Conservation (phyloP, 805 yeast genomes). For the Candida ascalaphidarum region DNA sequence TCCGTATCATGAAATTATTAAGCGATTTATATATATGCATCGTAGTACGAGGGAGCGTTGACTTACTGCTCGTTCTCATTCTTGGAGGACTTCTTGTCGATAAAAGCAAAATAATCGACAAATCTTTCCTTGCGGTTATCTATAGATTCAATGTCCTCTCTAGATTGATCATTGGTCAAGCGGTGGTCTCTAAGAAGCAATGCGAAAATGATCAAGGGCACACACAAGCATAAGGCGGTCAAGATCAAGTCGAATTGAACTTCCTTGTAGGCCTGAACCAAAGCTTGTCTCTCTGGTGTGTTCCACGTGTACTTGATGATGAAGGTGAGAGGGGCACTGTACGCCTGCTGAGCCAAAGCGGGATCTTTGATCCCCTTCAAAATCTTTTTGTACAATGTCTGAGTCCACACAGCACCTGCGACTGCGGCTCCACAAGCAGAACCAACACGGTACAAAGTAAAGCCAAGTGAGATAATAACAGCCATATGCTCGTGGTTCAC, state of each 20-base stretch:
- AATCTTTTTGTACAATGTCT: constrained; percentile 40
- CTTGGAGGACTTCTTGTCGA: too few species aligned
- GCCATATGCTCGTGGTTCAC: constrained; percentile 61
- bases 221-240: constrained; percentile 46
- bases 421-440: constrained; percentile 55
- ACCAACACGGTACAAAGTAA: constrained; percentile 55
- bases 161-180: constrained; percentile 29
- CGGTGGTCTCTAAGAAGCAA: constrained; percentile 47
- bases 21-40: too few species aligned
- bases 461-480: constrained; percentile 46
- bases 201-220: constrained; percentile 40
- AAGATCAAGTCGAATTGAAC: constrained; percentile 52
- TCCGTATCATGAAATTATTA: too few species aligned
- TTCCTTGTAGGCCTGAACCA: constrained; percentile 49
- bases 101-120: too few species aligned
- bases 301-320: constrained; percentile 48
- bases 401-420: constrained; percentile 69
- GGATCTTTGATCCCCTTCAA: constrained; percentile 20
- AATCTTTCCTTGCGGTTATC: too few species aligned
- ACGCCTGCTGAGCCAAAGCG: constrained; percentile 15
- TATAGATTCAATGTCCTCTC: too few species aligned
- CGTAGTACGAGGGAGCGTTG: too few species aligned
- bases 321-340: constrained; percentile 43
- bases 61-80: too few species aligned
- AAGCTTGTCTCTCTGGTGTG: constrained; percentile 48